A percentile compares a stretch with the other conserved stretches of the same genome.
Evolutionary conservation across 2,329 filamentous ascomycete genomes (phyloP).

Genomic region (Alternaria sp.): DNA sequence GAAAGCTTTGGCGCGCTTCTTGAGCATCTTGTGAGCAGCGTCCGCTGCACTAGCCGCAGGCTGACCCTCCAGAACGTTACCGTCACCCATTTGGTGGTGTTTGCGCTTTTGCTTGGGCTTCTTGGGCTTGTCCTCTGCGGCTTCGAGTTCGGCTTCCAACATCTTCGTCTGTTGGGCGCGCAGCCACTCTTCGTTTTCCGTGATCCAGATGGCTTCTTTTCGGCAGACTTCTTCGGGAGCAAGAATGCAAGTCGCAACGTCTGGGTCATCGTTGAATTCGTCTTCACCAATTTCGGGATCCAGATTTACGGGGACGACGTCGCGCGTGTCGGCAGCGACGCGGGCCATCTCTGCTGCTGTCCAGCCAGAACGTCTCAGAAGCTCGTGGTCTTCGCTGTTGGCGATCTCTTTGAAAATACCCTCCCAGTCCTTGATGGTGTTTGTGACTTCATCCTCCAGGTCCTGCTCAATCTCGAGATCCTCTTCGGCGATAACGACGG

Average conservation of each 20-base stretch:
- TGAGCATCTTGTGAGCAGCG: constrained; percentile 56
- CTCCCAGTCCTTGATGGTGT: constrained; percentile 45
- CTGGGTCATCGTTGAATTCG: constrained; percentile 89
- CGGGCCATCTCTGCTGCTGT: constrained; percentile 43
- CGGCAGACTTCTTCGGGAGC: constrained; percentile 75
- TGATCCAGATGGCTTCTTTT: constrained; percentile 94
- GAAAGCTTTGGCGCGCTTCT: constrained; percentile 55
- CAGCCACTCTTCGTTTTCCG: constrained; percentile 93
- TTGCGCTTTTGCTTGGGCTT: constrained; percentile 58
- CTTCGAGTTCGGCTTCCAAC: constrained; percentile 73
- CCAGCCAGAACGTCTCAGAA: constrained; percentile 38
- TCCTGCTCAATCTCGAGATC: constrained; percentile 59
- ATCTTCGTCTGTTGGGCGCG: constrained; percentile 85
- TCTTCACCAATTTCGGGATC: constrained; percentile 72
- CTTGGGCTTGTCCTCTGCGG: constrained; percentile 60
- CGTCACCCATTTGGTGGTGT: constrained; percentile 50
- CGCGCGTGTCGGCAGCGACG: constrained; percentile 36
- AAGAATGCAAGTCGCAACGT: constrained; percentile 82
- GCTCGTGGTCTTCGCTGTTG: constrained; percentile 41
- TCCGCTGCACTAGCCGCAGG: constrained; percentile 57
- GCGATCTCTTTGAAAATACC: constrained; percentile 41
- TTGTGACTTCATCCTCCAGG: constrained; percentile 57
- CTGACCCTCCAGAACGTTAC: constrained; percentile 55
- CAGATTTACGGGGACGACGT: constrained; percentile 27
- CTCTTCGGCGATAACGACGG: constrained; percentile 53